Evolutionary conservation across 202 grass and related monocot genomes (phyloP).

Genomic region (Panicum virgatum): DNA sequence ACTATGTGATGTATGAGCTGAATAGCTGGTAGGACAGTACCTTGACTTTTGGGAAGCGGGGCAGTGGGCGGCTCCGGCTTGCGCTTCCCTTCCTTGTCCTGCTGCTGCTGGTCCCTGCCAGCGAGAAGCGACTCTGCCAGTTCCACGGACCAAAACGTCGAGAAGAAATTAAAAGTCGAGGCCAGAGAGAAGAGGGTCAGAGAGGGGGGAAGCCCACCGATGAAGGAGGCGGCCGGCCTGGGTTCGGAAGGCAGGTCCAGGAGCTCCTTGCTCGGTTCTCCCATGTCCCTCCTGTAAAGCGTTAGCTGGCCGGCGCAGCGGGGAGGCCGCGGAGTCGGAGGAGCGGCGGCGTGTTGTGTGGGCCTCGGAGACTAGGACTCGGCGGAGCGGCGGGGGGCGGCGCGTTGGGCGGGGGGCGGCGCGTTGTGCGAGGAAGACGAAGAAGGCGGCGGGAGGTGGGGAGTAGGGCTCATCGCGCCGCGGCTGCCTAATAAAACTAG

Average conservation of each 20-base stretch:
- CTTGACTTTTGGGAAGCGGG: slow-evolving; percentile 61
- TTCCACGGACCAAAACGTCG: neutral
- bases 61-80: slow-evolving; percentile 33
- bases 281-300: slow-evolving; percentile 35
- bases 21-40: slow-evolving; percentile 36
- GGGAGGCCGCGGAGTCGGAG: neutral
- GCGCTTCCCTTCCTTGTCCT: slow-evolving; percentile 13
- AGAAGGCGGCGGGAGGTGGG: neutral
- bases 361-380: too few relatives aligned
- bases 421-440: neutral
- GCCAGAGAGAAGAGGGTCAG: neutral
- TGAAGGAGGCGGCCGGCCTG: slow-evolving; percentile 29
- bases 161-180: neutral
- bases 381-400: neutral
- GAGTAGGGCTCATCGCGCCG: slow-evolving; percentile 1
- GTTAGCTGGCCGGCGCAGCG: neutral
- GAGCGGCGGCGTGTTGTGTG: neutral
- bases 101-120: slow-evolving; percentile 11
- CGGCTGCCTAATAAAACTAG: neutral
- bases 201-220: slow-evolving; percentile 31
- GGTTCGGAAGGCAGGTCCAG: slow-evolving; percentile 52
- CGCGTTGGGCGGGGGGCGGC: too few relatives aligned
- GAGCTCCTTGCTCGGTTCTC: slow-evolving; percentile 57
- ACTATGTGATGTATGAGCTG: neutral
- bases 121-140: slow-evolving; percentile 52